Evolutionary conservation across 192 early-diverging fungal species (phyloP).

Genomic region (Gonapodya prolifera): DNA sequence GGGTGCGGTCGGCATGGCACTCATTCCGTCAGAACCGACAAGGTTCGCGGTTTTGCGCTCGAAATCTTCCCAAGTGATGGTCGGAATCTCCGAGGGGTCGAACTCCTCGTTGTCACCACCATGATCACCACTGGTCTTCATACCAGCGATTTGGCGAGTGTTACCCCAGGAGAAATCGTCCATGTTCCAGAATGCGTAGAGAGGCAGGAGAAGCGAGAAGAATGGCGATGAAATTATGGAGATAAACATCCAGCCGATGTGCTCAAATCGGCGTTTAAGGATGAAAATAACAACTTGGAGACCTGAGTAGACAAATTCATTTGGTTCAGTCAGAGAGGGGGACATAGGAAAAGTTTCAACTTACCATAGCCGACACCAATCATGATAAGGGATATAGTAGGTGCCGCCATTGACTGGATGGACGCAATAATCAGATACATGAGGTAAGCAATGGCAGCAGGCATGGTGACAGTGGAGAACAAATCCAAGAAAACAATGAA

Average conservation of each 20-base stretch:
- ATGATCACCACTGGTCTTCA: conserved; percentile 60
- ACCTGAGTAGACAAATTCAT: conserved; percentile 67
- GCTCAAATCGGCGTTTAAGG: conserved; percentile 78
- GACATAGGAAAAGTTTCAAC: too few relatives aligned
- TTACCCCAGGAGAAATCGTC: conserved; percentile 99
- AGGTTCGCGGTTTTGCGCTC: background rate
- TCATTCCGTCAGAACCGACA: too few relatives aligned
- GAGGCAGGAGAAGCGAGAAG: conserved; percentile 79
- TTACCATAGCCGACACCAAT: conserved; percentile 79
- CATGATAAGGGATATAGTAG: conserved; percentile 73
- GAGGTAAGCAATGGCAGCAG: conserved; percentile 79
- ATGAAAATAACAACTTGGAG: conserved; percentile 77
- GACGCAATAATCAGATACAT: conserved; percentile 68
- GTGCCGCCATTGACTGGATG: conserved; percentile 35
- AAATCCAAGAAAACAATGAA: conserved; percentile 93
- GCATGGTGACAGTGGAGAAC: conserved; percentile 84
- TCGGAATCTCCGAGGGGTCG: background rate
- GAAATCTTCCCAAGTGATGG: background rate
- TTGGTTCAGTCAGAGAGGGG: too few relatives aligned
- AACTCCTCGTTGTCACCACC: conserved; percentile 16
- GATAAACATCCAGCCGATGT: conserved; percentile 83
- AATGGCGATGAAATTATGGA: conserved; percentile 82
- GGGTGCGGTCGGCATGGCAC: too few relatives aligned
- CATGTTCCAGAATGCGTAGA: conserved; percentile 99
- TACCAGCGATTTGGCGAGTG: conserved; percentile 81